Base-by-base conservation (phyloP, 192 early-diverging fungal genomes). In the Entomortierella parvispora region DNA sequence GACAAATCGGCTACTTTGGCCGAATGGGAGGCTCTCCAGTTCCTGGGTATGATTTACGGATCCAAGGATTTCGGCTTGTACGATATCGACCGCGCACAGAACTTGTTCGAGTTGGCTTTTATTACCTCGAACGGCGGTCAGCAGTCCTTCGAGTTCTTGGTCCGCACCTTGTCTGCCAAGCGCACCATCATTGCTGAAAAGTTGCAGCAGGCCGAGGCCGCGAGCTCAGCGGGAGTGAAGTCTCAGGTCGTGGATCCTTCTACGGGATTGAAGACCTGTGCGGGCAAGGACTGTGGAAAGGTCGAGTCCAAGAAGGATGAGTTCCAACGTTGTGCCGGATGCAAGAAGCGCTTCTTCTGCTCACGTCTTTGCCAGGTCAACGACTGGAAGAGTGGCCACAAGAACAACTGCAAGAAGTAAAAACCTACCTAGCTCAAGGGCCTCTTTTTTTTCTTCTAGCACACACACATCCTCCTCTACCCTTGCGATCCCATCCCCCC, bases 1-100 rank as follows among this genome's bases (percentile, higher is more conserved):
- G 50, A 77, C 61, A 60, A 77, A 65, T 58, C 74, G 14, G 55
- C 67, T 2, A 61, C 61, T 10, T 34, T 77, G 4, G 44, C 62
- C 23, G 85, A 86, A 40, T 71, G 68, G 14, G 85, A 86, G 37
- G 70, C 85, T 20, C 57, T 86, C 57, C 67, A 81, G 62, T 74
- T 84, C 40, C 32, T 86, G 55, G 85, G 85, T 3, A 79, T 86
- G 68, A 84, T 86, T 32, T 86, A 82, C 55, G 85, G 82, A 34
- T 81, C 78, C 46, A 75, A 80, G 61, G 83, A 84, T 18, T 84
- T 81, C 46, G 83, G 81, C 50, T 42, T 82, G 12, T 86, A 86
- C 34, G 81, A 86, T 42, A 75, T 86, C 49, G 83, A 84, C 25
- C 76, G 80, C 33, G 79, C 85, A 18, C 85, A 86, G 33, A 81